A percentile compares a stretch with the other conserved stretches of the same genome.
These are phyloP conservation scores for Capronia americana DNA, from an alignment of 2,329 filamentous ascomycete species.

Conservation along the genomic window DNA sequence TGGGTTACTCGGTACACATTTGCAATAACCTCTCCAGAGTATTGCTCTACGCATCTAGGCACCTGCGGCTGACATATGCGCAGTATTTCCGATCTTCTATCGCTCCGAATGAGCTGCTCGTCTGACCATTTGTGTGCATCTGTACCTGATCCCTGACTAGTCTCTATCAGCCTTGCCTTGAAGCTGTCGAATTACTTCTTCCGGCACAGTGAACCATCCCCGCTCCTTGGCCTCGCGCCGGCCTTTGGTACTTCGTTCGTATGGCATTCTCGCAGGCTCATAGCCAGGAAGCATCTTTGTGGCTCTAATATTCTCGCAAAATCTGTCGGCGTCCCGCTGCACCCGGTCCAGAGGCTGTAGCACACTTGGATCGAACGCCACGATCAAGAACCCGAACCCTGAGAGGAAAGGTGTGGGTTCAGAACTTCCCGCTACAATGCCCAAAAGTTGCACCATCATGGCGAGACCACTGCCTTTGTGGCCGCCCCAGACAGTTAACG, in stretches of 20 bases:
- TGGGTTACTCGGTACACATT: too few relatives aligned
- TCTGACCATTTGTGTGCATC: too few relatives aligned
- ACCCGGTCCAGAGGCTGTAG: slow-evolving; percentile 21
- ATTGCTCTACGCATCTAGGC: too few relatives aligned
- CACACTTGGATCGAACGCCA: slow-evolving; percentile 22
- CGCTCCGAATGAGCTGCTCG: too few relatives aligned
- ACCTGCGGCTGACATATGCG: too few relatives aligned
- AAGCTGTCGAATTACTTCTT: slow-evolving; percentile 19
- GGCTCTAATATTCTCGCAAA: slow-evolving; percentile 8
- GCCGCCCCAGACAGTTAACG: slow-evolving; percentile 21
- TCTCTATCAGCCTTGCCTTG: background rate
- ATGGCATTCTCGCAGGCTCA: slow-evolving; percentile 22
- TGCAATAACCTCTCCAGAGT: too few relatives aligned
- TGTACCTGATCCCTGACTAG: too few relatives aligned
- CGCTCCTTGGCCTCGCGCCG: slow-evolving; percentile 5
- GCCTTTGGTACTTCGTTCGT: slow-evolving; percentile 12
- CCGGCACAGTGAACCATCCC: slow-evolving; percentile 12
- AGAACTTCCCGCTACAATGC: slow-evolving; percentile 17
- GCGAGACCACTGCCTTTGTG: slow-evolving; percentile 23
- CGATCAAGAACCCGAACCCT: slow-evolving; percentile 24
- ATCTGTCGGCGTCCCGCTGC: slow-evolving; percentile 15
- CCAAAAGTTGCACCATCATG: slow-evolving; percentile 27
- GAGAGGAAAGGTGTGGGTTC: slow-evolving; percentile 15
- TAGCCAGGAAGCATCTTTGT: slow-evolving; percentile 26
- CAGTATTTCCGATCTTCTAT: too few relatives aligned